Percentiles rank a stretch among this genome's conserved stretches.
phyloP scores from a whole-genome alignment of 768 basidiomycete species.

The Calocera viscosa region DNA sequence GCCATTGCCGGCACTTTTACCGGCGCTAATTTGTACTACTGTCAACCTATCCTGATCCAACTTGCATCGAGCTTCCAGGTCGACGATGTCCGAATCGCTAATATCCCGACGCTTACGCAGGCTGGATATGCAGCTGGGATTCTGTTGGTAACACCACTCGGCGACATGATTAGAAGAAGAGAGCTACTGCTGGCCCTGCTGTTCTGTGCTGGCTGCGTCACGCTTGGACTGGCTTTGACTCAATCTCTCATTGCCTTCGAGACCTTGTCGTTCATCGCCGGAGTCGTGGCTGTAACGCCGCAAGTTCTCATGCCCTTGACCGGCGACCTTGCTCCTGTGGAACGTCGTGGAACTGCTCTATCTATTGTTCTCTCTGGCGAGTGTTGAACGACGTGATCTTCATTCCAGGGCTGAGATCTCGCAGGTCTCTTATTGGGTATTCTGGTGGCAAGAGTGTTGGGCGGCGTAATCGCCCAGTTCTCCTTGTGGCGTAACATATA shows the following conservation, averaged over 20 bases:
- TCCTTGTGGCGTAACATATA: slow-evolving; percentile 43
- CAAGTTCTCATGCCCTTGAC: slow-evolving; percentile 57
- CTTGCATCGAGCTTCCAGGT: slow-evolving; percentile 25
- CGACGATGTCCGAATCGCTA: slow-evolving; percentile 22
- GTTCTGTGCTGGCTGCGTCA: slow-evolving; percentile 41
- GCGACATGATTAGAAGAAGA: slow-evolving; percentile 68
- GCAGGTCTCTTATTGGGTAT: slow-evolving; percentile 48
- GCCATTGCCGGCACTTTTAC: slow-evolving; percentile 23
- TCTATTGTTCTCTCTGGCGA: slow-evolving; percentile 38
- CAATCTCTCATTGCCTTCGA: slow-evolving; percentile 48
- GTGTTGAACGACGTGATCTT: slow-evolving; percentile 15
- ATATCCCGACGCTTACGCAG: slow-evolving; percentile 27
- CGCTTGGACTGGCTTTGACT: slow-evolving; percentile 61
- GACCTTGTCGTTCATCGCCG: slow-evolving; percentile 55
- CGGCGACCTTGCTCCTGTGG: slow-evolving; percentile 68
- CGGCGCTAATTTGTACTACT: slow-evolving; percentile 22
- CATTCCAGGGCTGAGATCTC: neutral
- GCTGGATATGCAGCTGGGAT: slow-evolving; percentile 52
- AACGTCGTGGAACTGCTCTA: slow-evolving; percentile 59
- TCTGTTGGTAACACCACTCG: slow-evolving; percentile 64
- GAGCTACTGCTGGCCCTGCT: slow-evolving; percentile 53
- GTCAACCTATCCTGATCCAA: slow-evolving; percentile 19
- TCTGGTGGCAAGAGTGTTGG: slow-evolving; percentile 58
- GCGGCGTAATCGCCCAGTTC: slow-evolving; percentile 64
- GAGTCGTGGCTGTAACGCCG: slow-evolving; percentile 51